Percentiles rank a stretch among this genome's conserved stretches.
These are phyloP conservation scores for Candida neerlandica DNA, from an alignment of 1,139 yeast species.

Conservation along the genomic window DNA sequence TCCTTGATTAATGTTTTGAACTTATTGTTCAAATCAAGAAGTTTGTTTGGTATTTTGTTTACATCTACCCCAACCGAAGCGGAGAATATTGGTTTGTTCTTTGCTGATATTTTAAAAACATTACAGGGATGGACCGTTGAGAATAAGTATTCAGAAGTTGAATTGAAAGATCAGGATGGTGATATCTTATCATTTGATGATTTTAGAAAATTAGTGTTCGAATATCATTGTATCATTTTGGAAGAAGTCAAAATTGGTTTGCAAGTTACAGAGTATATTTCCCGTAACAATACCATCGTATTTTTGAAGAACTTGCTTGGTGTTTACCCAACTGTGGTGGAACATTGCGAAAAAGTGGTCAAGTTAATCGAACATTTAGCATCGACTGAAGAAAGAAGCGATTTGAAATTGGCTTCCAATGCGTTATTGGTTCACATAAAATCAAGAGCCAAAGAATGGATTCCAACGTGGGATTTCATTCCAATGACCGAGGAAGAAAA, in stretches of 20 bases:
- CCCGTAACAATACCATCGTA: slow-evolving; percentile 78
- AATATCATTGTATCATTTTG: slow-evolving; percentile 57
- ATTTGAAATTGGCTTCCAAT: slow-evolving; percentile 74
- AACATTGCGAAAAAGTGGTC: slow-evolving; percentile 61
- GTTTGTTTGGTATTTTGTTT: slow-evolving; percentile 62
- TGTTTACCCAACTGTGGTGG: slow-evolving; percentile 69
- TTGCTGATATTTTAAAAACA: slow-evolving; percentile 54
- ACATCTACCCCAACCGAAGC: slow-evolving; percentile 79
- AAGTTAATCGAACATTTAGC: slow-evolving; percentile 52
- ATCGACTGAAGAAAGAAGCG: slow-evolving; percentile 68
- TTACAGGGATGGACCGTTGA: slow-evolving; percentile 47
- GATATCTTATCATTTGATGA: slow-evolving; percentile 30
- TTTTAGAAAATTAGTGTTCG: slow-evolving; percentile 47
- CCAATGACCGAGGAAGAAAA: slow-evolving; percentile 41
- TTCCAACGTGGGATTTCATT: slow-evolving; percentile 60
- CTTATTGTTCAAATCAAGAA: slow-evolving; percentile 49
- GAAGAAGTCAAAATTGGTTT: slow-evolving; percentile 53
- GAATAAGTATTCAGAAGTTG: slow-evolving; percentile 19
- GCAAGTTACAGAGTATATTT: slow-evolving; percentile 67
- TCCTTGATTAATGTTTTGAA: slow-evolving; percentile 49
- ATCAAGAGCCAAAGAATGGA: slow-evolving; percentile 59
- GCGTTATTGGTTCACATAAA: slow-evolving; percentile 76
- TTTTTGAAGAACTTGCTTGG: slow-evolving; percentile 69
- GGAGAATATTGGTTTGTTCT: slow-evolving; percentile 80
- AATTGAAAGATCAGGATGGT: slow-evolving; percentile 16